Percentiles rank a stretch among this genome's conserved stretches.
Conservation (phyloP, 208 protist species). For the Trichomonas gallinae region DNA sequence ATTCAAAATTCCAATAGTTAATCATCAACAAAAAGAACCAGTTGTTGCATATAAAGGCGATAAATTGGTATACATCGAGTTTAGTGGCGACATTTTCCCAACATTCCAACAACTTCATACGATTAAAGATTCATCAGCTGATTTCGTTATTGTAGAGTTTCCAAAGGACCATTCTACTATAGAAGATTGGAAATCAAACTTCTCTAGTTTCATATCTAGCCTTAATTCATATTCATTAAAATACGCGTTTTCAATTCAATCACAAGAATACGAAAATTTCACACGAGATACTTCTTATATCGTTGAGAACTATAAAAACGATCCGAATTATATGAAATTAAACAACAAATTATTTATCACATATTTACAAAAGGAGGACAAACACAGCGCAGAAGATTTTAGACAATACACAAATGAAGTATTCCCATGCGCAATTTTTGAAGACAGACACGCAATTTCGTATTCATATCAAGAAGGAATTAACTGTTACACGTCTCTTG, state of each 20-base stretch:
- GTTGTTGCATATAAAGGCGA: background rate
- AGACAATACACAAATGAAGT: background rate
- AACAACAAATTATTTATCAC: background rate
- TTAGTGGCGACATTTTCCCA: background rate
- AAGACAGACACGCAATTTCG: background rate
- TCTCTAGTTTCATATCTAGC: background rate
- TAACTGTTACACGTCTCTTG: background rate
- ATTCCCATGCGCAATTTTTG: background rate
- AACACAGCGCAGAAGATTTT: background rate
- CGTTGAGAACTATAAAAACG: background rate
- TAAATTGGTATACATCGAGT: background rate
- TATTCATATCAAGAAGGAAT: background rate
- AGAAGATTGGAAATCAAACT: background rate
- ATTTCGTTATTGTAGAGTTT: background rate
- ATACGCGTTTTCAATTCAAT: background rate
- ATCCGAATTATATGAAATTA: background rate
- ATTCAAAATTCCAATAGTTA: background rate
- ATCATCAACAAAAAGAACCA: background rate
- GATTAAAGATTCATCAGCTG: background rate
- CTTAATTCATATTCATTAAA: background rate
- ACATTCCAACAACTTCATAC: background rate
- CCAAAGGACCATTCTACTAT: background rate
- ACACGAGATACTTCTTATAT: background rate
- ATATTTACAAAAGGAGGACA: background rate
- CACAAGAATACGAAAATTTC: background rate